Evolutionary conservation across 179 eudicot species (phyloP), one percentile per base, ranked within the genome.

Genomic region (Patellifolia procumbens): DNA sequence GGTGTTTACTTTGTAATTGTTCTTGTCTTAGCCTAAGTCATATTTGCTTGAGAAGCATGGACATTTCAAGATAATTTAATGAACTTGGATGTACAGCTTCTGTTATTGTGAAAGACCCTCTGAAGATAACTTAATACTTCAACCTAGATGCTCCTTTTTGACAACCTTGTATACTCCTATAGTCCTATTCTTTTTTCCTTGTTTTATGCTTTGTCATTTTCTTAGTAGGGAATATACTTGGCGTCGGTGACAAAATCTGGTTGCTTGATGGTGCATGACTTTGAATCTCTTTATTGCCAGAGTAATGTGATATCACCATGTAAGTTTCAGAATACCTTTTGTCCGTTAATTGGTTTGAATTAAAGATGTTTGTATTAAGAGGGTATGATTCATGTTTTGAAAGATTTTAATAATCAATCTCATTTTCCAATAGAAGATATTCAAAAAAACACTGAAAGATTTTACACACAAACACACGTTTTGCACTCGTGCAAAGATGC

Each of bases 241-340:
- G 97, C 95, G 70, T 86, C 97, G 22, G 97, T 87, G 73, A 93
- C 95, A 69, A 90, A 85, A 87, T 81, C 85, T 80, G 98, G 97
- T 52, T 94, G 97, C 83, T 86, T 94, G 79, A 88, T 85, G 81
- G 91, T 93, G 74, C 93, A 91, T 75, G 99, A 93, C 80, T 95
- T 85, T 84, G 99, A 95, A 72, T 80, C 83, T 71, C 88, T 95
- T 74, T 88, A 86, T 73, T 86, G 89, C 81, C 85, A 83, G 78
- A 89, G 94, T 81, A 83, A 83, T 77, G 74, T 63, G 60, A 71
- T 34, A 43, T 80, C 81, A 46, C 79, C 80, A 62, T 73, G 84
- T 83, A 76, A 82, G 84, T 78, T 72, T 37, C 70, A 46, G 46
- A 43, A 35, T 39, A 20, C 17, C 10, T 42, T 26, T 39, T 70